Conservation (phyloP, 345 rosid species). For the Euclidium syriacum region DNA sequence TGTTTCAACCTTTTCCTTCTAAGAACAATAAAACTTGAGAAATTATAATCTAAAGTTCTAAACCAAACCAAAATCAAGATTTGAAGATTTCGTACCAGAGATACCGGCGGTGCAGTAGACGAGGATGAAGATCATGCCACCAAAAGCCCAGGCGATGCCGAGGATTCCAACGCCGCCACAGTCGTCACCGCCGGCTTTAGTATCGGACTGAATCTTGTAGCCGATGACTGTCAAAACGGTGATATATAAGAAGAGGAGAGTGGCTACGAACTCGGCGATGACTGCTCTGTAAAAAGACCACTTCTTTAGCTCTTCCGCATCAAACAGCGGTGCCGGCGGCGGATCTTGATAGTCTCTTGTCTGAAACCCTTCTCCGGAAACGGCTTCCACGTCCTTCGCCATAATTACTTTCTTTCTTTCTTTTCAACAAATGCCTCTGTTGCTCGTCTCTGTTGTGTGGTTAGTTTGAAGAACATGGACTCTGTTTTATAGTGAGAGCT, state of each 20-base stretch:
- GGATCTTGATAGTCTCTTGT: slow-evolving; percentile 84
- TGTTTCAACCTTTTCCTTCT: not conserved
- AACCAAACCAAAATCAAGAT: slow-evolving; percentile 18
- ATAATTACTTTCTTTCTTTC: slow-evolving; percentile 11
- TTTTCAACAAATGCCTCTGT: not conserved
- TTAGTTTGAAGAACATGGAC: slow-evolving; percentile 17
- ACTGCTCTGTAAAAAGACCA: slow-evolving; percentile 88
- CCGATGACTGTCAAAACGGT: slow-evolving; percentile 82
- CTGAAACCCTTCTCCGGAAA: slow-evolving; percentile 41
- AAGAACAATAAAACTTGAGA: not conserved
- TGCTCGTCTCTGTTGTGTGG: slow-evolving; percentile 21
- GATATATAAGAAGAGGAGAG: slow-evolving; percentile 79
- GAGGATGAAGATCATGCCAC: slow-evolving; percentile 91
- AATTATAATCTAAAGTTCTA: too few species aligned
- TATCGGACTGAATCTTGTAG: slow-evolving; percentile 48
- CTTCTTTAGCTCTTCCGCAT: slow-evolving; percentile 46
- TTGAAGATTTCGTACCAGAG: slow-evolving; percentile 46
- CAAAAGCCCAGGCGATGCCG: slow-evolving; percentile 93
- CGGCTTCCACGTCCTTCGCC: slow-evolving; percentile 51
- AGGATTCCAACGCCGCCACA: slow-evolving; percentile 85
- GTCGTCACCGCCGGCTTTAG: not conserved
- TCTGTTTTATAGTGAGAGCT: slow-evolving; percentile 27
- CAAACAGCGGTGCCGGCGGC: slow-evolving; percentile 69
- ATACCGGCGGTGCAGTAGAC: slow-evolving; percentile 96
- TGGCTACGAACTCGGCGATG: slow-evolving; percentile 85